A percentile compares a stretch with the other conserved stretches of the same genome.
phyloP scores from a whole-genome alignment of 2,329 filamentous ascomycete species.

The Aspergillus nomiae region DNA sequence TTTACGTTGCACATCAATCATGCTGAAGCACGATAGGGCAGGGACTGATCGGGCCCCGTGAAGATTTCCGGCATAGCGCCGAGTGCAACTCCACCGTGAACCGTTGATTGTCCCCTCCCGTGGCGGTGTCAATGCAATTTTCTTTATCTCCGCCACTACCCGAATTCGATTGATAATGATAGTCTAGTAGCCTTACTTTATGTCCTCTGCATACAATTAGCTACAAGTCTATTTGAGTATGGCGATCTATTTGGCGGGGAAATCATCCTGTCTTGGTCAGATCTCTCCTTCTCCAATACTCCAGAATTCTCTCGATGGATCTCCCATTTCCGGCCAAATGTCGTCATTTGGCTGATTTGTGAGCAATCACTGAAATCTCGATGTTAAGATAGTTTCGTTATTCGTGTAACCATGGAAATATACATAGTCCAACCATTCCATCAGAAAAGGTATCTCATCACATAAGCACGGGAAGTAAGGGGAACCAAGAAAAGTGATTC shows the following conservation, averaged over 20 bases:
- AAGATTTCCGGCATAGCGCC: conserved; percentile 17
- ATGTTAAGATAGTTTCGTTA: conserved; percentile 10
- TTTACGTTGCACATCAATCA: conserved; percentile 29
- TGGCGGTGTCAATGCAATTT: neutral
- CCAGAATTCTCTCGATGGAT: too few species aligned
- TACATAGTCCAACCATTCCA: neutral
- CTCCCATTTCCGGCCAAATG: conserved; percentile 1
- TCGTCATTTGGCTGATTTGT: conserved; percentile 6
- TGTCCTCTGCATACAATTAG: neutral
- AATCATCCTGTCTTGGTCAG: neutral
- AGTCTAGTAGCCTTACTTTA: neutral
- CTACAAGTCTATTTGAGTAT: neutral
- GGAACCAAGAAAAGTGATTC: neutral
- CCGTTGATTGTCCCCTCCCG: neutral
- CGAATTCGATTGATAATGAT: conserved; percentile 2
- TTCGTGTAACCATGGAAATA: conserved; percentile 8
- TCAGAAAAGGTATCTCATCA: conserved; percentile 1
- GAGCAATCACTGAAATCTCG: conserved; percentile 1
- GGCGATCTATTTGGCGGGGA: neutral
- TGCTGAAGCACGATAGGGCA: conserved; percentile 21
- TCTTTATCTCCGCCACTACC: conserved; percentile 9
- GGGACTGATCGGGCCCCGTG: conserved; percentile 20
- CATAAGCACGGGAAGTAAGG: neutral
- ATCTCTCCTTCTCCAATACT: neutral
- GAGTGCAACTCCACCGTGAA: conserved; percentile 12